Evolutionary conservation across 129 eudicot genomes (phyloP).

Genomic region (Pseudognaphalium luteoalbum): DNA sequence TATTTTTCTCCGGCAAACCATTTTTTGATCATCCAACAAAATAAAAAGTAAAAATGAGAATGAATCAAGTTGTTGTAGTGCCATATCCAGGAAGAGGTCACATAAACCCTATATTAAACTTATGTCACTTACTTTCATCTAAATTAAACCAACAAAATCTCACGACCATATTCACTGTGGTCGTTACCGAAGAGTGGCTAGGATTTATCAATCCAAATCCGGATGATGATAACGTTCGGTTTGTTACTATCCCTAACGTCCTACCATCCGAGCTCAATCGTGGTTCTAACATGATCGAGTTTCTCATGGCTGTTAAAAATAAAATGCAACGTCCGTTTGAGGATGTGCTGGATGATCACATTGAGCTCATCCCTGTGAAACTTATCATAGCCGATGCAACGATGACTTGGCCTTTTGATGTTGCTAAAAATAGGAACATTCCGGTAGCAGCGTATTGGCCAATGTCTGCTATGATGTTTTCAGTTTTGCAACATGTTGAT

Average conservation of each 20-base stretch:
- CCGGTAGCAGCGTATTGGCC: conserved; percentile 61
- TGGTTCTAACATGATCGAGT: conserved; percentile 31
- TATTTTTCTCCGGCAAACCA: too few species aligned
- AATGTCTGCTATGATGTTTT: conserved; percentile 46
- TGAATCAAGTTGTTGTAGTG: too few species aligned
- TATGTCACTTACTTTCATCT: conserved; percentile 36
- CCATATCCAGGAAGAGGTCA: too few species aligned
- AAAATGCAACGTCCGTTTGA: conserved; percentile 53
- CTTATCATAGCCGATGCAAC: conserved; percentile 47
- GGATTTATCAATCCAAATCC: conserved; percentile 37
- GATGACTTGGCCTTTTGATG: conserved; percentile 49
- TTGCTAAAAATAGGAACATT: conserved; percentile 57
- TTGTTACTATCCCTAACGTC: conserved; percentile 59
- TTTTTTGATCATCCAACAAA: too few species aligned
- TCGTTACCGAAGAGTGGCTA: conserved; percentile 78
- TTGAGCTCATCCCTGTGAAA: conserved; percentile 21
- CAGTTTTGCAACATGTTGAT: conserved; percentile 40
- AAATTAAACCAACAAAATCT: conserved; percentile 16
- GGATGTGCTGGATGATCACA: conserved; percentile 41
- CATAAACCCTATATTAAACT: too few species aligned
- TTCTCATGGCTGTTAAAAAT: conserved; percentile 34
- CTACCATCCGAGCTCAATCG: conserved; percentile 62
- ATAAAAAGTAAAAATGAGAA: too few species aligned
- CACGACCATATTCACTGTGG: conserved; percentile 40
- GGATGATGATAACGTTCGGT: conserved; percentile 26